These are phyloP conservation scores for Phellopilus nigrolimitatus DNA, from an alignment of 1,284 basidiomycete genomes.

Conservation along the genomic window DNA sequence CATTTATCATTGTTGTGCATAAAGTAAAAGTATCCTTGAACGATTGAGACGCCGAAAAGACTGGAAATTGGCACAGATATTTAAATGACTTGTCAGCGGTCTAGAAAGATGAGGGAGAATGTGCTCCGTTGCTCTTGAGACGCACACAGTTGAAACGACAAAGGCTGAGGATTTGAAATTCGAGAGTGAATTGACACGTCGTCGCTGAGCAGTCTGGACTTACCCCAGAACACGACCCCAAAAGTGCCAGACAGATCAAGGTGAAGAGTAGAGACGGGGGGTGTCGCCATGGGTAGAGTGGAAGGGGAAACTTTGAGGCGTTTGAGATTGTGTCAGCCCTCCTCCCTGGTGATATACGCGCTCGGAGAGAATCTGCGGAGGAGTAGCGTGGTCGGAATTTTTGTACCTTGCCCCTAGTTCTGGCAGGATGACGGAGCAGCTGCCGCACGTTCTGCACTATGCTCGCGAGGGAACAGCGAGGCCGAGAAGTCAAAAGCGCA, in stretches of 20 bases:
- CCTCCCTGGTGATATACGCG: neutral
- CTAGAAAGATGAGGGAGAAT: neutral
- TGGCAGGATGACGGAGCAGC: conserved; percentile 1
- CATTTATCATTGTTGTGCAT: conserved; percentile 12
- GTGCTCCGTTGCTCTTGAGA: neutral
- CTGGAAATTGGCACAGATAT: neutral
- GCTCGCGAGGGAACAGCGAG: neutral
- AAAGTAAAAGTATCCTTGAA: conserved; percentile 18
- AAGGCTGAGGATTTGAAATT: conserved; percentile 4
- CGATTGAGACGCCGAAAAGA: conserved; percentile 16
- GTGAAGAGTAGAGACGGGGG: conserved; percentile 1
- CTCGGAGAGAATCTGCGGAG: neutral
- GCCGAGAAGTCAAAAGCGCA: neutral
- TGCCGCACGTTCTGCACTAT: neutral
- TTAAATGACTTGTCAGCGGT: neutral
- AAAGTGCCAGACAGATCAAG: conserved; percentile 12
- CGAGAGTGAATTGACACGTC: neutral
- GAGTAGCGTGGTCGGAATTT: neutral
- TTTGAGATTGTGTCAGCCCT: neutral
- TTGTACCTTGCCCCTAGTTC: neutral
- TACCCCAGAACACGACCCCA: conserved; percentile 19
- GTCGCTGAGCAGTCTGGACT: neutral
- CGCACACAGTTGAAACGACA: conserved; percentile 15
- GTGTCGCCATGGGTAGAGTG: neutral
- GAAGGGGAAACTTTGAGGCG: neutral